Percentiles rank a stretch among this genome's conserved stretches.
These are phyloP conservation scores for Calonectria honghensis DNA, from an alignment of 2,329 filamentous ascomycete species.

Conservation along the genomic window DNA sequence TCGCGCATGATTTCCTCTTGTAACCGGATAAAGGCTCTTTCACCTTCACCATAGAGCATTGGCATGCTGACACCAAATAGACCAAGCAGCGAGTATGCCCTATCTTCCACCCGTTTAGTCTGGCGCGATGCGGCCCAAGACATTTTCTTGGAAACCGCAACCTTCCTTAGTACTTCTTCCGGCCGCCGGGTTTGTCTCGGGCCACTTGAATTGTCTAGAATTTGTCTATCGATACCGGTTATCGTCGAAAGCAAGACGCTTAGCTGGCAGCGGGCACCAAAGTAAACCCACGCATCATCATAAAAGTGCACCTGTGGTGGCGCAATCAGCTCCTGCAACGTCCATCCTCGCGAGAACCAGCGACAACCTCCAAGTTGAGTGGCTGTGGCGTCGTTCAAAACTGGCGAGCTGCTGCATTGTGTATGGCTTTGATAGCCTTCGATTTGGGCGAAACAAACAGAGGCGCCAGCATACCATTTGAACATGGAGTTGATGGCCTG, in stretches of 20 bases:
- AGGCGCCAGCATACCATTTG: constrained; percentile 11
- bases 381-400: too few relatives aligned
- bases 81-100: background rate
- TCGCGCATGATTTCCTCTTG: constrained; percentile 8
- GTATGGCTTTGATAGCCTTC: background rate
- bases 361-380: background rate
- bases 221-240: background rate
- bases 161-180: background rate
- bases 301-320: background rate
- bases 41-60: constrained; percentile 5
- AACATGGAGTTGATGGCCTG: constrained; percentile 8
- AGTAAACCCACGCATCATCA: background rate
- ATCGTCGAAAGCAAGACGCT: background rate
- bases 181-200: background rate
- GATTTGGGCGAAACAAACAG: background rate
- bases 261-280: background rate
- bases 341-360: background rate
- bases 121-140: constrained; percentile 4
- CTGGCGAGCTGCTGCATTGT: background rate
- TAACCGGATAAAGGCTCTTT: background rate
- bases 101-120: background rate
- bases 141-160: constrained; percentile 8
- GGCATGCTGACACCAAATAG: background rate
- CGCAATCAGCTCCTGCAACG: constrained; percentile 1
- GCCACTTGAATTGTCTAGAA: background rate